These are phyloP conservation scores for Rosa rugosa DNA, from an alignment of 306 rosid genomes.

Conservation along the genomic window DNA sequence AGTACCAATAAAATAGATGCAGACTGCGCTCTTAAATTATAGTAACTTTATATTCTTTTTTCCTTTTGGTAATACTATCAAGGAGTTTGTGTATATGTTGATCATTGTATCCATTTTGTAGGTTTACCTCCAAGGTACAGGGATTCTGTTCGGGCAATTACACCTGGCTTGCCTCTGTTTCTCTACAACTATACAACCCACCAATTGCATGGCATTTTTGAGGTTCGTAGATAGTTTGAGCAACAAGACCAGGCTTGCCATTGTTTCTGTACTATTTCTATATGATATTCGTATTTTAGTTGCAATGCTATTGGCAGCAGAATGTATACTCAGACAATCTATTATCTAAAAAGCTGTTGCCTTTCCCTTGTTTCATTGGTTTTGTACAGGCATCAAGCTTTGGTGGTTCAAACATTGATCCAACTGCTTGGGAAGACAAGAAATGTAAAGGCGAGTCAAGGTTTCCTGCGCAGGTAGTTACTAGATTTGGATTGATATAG, in stretches of 20 bases:
- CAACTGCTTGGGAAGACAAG: slow-evolving; percentile 99
- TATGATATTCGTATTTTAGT: neutral
- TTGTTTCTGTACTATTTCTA: neutral
- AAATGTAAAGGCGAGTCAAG: slow-evolving; percentile 99
- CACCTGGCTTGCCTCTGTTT: slow-evolving; percentile 92
- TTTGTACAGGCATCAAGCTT: slow-evolving; percentile 82
- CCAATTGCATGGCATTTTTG: slow-evolving; percentile 93
- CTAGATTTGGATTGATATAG: slow-evolving; percentile 12
- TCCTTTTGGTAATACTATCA: slow-evolving; percentile 1
- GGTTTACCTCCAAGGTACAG: slow-evolving; percentile 98
- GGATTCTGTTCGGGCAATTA: slow-evolving; percentile 92
- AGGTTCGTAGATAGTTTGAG: slow-evolving; percentile 45
- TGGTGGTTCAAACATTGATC: slow-evolving; percentile 99
- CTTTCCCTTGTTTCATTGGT: slow-evolving; percentile 2
- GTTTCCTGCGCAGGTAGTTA: slow-evolving; percentile 96
- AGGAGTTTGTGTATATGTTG: slow-evolving; percentile 4
- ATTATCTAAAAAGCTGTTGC: neutral
- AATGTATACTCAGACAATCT: neutral
- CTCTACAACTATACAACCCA: slow-evolving; percentile 95
- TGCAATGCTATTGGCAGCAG: neutral
- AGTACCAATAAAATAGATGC: neutral
- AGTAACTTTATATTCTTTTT: neutral
- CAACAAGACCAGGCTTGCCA: neutral
- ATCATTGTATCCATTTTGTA: slow-evolving; percentile 34
- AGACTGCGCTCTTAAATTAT: neutral